Evolutionary conservation across 2,329 filamentous ascomycete species (phyloP).

Genomic region (Cladobotryum mycophilum): DNA sequence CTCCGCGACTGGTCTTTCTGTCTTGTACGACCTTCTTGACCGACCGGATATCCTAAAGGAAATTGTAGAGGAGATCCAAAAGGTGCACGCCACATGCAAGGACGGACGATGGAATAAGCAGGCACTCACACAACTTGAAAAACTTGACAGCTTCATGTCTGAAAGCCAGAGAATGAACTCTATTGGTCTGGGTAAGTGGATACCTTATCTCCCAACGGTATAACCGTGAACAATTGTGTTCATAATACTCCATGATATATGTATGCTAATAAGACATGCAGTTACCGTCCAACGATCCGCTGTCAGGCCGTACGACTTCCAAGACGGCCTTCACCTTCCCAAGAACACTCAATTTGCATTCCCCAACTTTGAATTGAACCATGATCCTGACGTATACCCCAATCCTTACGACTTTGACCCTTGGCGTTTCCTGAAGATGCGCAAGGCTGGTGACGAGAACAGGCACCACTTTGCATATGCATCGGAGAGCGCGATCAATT

Average conservation of each 20-base stretch:
- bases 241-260: no score
- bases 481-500: not conserved
- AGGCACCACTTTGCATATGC: not conserved
- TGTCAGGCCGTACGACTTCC: not conserved
- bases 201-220: not conserved
- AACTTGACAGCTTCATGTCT: not conserved
- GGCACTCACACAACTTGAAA: not conserved
- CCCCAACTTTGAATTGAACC: not conserved
- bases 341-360: not conserved
- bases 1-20: not conserved
- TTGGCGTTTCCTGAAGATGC: not conserved
- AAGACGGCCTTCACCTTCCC: not conserved
- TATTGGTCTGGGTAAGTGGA: not conserved
- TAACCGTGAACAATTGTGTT: no score
- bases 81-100: not conserved
- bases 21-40: not conserved
- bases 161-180: slow-evolving; percentile 2
- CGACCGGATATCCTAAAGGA: not conserved
- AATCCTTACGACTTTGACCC: not conserved
- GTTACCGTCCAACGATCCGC: not conserved
- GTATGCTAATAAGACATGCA: not conserved
- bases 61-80: not conserved
- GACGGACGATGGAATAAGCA: not conserved
- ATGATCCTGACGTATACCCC: slow-evolving; percentile 2
- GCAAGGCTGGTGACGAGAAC: not conserved